Evolutionary conservation across 1,139 yeast genomes (phyloP).

Genomic region (Debaryomyces nepalensis): DNA sequence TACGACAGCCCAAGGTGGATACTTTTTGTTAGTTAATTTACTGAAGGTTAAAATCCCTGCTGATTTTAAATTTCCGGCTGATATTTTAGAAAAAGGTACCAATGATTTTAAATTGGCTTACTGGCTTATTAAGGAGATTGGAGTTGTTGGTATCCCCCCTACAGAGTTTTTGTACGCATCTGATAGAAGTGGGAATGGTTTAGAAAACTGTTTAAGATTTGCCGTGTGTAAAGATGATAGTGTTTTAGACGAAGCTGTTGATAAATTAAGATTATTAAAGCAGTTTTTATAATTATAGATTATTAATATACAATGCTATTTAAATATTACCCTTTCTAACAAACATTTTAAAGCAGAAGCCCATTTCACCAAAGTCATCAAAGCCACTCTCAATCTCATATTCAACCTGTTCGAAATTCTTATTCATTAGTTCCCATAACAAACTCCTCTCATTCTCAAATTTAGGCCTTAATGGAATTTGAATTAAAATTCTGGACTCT

Average conservation of each 20-base stretch:
- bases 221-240: constrained; percentile 95
- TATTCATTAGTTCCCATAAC: constrained; percentile 59
- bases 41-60: constrained; percentile 78
- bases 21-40: constrained; percentile 87
- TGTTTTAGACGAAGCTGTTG: constrained; percentile 79
- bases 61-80: constrained; percentile 72
- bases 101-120: constrained; percentile 87
- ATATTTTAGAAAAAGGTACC: constrained; percentile 64
- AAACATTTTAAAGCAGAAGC: constrained; percentile 59
- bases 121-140: constrained; percentile 91
- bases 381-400: constrained; percentile 58
- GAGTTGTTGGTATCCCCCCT: constrained; percentile 96
- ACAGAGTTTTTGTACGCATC: constrained; percentile 76
- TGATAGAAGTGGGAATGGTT: constrained; percentile 69
- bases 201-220: constrained; percentile 86
- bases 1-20: constrained; percentile 90
- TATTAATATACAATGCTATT: constrained; percentile 12
- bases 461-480: constrained; percentile 72
- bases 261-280: constrained; percentile 70
- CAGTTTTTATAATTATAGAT: constrained; percentile 49
- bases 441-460: constrained; percentile 66
- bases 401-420: constrained; percentile 30
- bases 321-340: constrained; percentile 12
- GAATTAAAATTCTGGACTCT: constrained; percentile 59
- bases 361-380: constrained; percentile 85